Evolutionary conservation across 768 basidiomycete species (phyloP), one percentile per base, ranked within the genome.

Genomic region (Lentinus tigrinus): DNA sequence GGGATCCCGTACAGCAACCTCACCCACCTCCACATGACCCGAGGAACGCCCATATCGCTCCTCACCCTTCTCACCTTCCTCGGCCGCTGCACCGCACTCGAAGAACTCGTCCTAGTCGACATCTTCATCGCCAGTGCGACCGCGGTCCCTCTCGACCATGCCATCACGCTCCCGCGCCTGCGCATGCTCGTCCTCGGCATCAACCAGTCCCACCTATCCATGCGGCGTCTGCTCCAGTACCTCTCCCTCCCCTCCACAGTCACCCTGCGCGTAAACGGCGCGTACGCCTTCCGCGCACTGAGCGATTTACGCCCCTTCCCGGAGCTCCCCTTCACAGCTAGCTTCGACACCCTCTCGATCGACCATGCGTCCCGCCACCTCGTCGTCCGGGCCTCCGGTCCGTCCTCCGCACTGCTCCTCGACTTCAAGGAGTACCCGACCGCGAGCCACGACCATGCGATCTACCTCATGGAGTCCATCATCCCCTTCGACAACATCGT

Each of bases 21-120:
- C 31, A 61, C 60, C 31, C 60, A 61, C 42, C 47, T 61, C 10
- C 52, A 53, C 52, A 55, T 61, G 23, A 11, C 50, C 2, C 46
- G 50, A 26, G 55, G 55, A 17, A 52, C 60, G 16, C 56, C 60
- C 9, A 28, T 55, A 39, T 43, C 55, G 14, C 55, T 61, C 26
- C 19, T 50, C 40, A 38, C 51, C 23, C 60, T 61, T 51, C 39
- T 61, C 31, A 28, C 37, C 16, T 52, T 61, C 52, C 46, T 61
- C 54, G 44, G 49, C 6, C 60, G 52, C 24, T 61, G 60, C 52
- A 16, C 47, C 31, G 39, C 55, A 16, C 60, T 61, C 40, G 44
- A 55, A 26, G 31, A 47, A 42, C 52, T 57, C 43, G 47, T 51
- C 7, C 31, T 61, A 38, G 55, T 47, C n/a, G 60, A 61, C 55